Evolutionary conservation across 192 early-diverging fungal genomes (phyloP).

Genomic region (Coemansia asiatica): DNA sequence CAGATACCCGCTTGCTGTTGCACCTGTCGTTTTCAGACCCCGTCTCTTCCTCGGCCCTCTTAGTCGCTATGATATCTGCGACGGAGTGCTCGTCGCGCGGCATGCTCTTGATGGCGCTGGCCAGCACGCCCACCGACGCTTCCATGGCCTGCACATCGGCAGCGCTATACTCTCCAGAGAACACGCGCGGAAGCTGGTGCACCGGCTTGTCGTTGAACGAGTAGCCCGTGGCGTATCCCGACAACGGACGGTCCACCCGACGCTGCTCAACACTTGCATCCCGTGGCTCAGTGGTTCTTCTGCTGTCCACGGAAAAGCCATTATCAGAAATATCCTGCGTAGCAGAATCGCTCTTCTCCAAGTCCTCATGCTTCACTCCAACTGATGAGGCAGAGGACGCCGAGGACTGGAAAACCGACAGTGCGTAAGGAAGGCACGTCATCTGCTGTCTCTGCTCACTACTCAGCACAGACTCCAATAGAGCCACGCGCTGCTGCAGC

Average conservation of each 20-base stretch:
- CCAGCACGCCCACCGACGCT: constrained; percentile 33
- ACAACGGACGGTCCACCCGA: too few species aligned
- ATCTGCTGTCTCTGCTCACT: constrained; percentile 31
- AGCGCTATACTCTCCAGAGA: constrained; percentile 47
- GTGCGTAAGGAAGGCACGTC: constrained; percentile 19
- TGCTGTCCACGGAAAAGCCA: too few species aligned
- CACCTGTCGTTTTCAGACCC: neutral
- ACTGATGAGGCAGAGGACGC: too few species aligned
- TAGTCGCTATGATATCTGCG: constrained; percentile 46
- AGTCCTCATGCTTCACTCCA: too few species aligned
- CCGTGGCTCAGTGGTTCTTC: too few species aligned
- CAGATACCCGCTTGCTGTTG: neutral
- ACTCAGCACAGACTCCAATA: constrained; percentile 30
- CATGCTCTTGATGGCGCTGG: constrained; percentile 28
- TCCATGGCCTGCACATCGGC: constrained; percentile 44
- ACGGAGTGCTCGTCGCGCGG: constrained; percentile 37
- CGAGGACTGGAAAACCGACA: neutral
- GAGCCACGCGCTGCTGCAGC: constrained; percentile 35
- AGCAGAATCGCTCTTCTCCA: too few species aligned
- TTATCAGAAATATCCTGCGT: too few species aligned
- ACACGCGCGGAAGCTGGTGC: constrained; percentile 47
- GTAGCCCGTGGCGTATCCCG: constrained; percentile 38
- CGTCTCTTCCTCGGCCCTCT: constrained; percentile 16
- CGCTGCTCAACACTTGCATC: neutral
- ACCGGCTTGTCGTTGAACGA: constrained; percentile 34